Evolutionary conservation across 352 stramenopile species (phyloP).

Genomic region (Phytophthora lateralis): DNA sequence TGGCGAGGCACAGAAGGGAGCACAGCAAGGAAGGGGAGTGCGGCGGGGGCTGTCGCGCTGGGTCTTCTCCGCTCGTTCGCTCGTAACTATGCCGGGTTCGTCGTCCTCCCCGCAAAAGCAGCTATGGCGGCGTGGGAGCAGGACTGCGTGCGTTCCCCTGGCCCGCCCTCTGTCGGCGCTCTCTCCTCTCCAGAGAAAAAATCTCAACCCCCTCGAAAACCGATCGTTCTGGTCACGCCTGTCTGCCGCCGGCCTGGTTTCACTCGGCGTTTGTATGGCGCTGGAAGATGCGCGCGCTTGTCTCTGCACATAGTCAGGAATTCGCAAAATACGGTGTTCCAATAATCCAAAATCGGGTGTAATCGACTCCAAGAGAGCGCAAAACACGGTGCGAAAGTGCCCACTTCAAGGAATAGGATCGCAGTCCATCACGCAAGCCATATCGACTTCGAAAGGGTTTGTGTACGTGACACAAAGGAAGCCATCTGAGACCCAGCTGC

Average conservation of each 20-base stretch:
- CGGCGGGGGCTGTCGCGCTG: neutral
- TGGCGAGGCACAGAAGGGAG: conserved; percentile 4
- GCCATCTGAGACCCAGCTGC: conserved; percentile 28
- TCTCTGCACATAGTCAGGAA: conserved; percentile 14
- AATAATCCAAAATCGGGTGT: neutral
- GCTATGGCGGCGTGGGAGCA: conserved; percentile 33
- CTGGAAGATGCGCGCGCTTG: conserved; percentile 17
- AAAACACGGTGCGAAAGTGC: conserved; percentile 18
- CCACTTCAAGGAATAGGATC: conserved; percentile 33
- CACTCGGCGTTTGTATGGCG: conserved; percentile 27
- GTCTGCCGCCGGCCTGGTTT: conserved; percentile 27
- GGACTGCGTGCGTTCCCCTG: conserved; percentile 21
- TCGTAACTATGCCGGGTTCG: conserved; percentile 19
- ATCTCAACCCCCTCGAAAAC: conserved; percentile 26
- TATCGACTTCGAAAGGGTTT: conserved; percentile 24
- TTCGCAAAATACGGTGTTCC: conserved; percentile 23
- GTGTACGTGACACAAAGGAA: conserved; percentile 26
- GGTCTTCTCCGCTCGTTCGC: neutral
- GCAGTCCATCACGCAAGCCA: conserved; percentile 31
- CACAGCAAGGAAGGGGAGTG: neutral
- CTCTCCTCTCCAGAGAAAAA: conserved; percentile 34
- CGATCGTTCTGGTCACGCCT: conserved; percentile 26
- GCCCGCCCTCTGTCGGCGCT: conserved; percentile 19
- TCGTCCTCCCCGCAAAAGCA: conserved; percentile 43
- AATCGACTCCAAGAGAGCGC: neutral